A percentile compares a stretch with the other conserved stretches of the same genome.
phyloP scores from a whole-genome alignment of 352 stramenopile species.

The Poterioochromonas sp. region DNA sequence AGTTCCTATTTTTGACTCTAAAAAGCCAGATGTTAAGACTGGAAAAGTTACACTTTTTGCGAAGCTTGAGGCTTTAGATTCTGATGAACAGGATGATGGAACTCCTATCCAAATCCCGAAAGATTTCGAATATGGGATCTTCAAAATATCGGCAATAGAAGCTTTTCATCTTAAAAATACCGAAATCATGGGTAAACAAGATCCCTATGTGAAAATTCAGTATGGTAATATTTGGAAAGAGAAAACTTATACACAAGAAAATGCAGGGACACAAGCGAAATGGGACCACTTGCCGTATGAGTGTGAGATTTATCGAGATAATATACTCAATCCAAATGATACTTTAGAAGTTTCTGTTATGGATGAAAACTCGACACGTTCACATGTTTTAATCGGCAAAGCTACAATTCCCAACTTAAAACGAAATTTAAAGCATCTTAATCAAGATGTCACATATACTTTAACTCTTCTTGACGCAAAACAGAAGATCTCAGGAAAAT shows the following conservation, averaged over 20 bases:
- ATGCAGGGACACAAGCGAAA: neutral
- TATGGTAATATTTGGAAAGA: neutral
- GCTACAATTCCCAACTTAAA: neutral
- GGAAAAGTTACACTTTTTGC: too few species aligned
- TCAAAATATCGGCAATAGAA: neutral
- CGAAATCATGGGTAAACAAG: constrained; percentile 20
- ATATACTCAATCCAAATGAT: neutral
- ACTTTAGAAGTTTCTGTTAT: neutral
- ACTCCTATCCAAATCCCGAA: too few species aligned
- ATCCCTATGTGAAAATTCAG: constrained; percentile 11
- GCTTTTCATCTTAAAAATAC: neutral
- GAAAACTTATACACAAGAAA: neutral
- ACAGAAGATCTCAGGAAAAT: neutral
- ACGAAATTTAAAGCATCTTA: neutral
- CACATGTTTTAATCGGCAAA: neutral
- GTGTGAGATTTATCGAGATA: neutral
- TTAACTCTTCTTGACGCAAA: neutral
- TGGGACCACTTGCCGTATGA: neutral
- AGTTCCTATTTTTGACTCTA: too few species aligned
- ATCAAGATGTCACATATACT: neutral
- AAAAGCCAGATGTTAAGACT: too few species aligned
- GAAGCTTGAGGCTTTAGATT: too few species aligned
- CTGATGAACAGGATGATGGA: too few species aligned
- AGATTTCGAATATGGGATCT: neutral
- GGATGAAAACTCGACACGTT: neutral